Conservation (phyloP, 371 early-diverging fungal genomes). For the Rhizopus arrhizus region DNA sequence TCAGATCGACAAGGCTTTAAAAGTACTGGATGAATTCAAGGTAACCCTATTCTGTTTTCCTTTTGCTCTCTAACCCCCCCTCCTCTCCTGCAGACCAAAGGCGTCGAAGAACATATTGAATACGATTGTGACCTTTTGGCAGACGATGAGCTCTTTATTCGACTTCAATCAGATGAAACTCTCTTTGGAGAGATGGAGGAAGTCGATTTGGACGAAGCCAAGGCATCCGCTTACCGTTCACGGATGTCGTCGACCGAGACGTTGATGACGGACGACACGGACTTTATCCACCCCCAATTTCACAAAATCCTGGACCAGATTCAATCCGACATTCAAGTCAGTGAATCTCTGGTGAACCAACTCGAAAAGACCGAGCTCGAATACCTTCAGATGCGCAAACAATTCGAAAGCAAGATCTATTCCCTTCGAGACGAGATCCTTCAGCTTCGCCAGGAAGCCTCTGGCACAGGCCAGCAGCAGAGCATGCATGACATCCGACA, state of each 20-base stretch:
- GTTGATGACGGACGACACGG: constrained; percentile 15
- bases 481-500: constrained; percentile 34
- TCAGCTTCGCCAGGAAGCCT: constrained; percentile 8
- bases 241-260: constrained; percentile 20
- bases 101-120: constrained; percentile 7
- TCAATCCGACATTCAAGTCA: constrained; percentile 69
- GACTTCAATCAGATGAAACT: constrained; percentile 27
- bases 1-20: constrained; percentile 55
- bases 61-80: background rate
- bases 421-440: constrained; percentile 59
- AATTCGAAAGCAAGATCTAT: constrained; percentile 71
- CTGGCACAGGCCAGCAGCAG: background rate
- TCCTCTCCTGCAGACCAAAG: constrained; percentile 13
- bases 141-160: constrained; percentile 30
- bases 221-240: constrained; percentile 5
- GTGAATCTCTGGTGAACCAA: constrained; percentile 57
- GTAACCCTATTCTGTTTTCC: constrained; percentile 9
- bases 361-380: constrained; percentile 61
- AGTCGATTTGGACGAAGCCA: background rate
- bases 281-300: constrained; percentile 34
- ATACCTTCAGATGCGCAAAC: constrained; percentile 54
- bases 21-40: constrained; percentile 51
- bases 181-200: constrained; percentile 28
- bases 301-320: constrained; percentile 59
- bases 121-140: constrained; percentile 27